Evolutionary conservation across 345 rosid genomes (phyloP).

Genomic region (Viola odorata): DNA sequence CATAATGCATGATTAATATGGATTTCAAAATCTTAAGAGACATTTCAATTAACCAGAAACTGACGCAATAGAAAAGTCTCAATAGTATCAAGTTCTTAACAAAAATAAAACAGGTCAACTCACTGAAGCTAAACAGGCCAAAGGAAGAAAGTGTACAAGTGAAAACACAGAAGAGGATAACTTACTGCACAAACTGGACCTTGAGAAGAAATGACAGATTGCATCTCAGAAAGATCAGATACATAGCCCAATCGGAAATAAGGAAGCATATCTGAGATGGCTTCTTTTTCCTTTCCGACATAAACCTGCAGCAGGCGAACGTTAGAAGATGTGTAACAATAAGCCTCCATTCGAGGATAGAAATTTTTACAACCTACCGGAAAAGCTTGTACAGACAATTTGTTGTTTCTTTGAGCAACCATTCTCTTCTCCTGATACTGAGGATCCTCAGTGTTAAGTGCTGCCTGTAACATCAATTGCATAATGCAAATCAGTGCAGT

Average conservation of each 20-base stretch:
- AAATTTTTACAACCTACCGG: conserved; percentile 37
- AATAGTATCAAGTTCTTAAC: neutral
- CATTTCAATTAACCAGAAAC: neutral
- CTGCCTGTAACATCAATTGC: conserved; percentile 51
- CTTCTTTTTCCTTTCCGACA: conserved; percentile 84
- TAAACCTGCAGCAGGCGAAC: conserved; percentile 42
- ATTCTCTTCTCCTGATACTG: conserved; percentile 93
- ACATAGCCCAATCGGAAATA: conserved; percentile 86
- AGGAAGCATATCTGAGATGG: conserved; percentile 80
- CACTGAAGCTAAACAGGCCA: neutral
- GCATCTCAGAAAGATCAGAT: conserved; percentile 87
- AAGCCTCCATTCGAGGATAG: conserved; percentile 9
- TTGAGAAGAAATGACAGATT: conserved; percentile 85
- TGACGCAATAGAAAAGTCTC: neutral
- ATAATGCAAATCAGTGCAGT: conserved; percentile 17
- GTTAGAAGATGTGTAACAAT: conserved; percentile 13
- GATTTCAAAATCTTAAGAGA: neutral
- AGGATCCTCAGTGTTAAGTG: conserved; percentile 89
- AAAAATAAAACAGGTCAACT: neutral
- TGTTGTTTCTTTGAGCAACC: conserved; percentile 96
- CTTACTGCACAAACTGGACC: conserved; percentile 94
- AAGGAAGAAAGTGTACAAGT: too few species aligned
- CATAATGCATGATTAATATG: neutral
- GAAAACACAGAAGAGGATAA: conserved; percentile 6
- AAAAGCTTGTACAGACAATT: conserved; percentile 66